phyloP scores from a whole-genome alignment of 805 yeast species.

The Cyberlindnera misumaiensis region DNA sequence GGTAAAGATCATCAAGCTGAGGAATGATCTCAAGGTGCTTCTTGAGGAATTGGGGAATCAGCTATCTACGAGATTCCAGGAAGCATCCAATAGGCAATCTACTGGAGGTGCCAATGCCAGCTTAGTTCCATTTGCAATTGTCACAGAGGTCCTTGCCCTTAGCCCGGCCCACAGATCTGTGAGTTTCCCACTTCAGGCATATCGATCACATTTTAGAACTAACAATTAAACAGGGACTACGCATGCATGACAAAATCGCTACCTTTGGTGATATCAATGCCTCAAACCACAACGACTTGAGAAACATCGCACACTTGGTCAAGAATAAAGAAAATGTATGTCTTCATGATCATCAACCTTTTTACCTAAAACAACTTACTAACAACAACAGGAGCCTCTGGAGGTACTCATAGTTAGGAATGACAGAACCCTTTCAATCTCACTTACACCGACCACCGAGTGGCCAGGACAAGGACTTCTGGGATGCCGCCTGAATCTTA shows the following conservation, averaged over 20 bases:
- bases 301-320: conserved; percentile 38
- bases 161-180: conserved; percentile 45
- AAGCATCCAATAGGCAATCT: no score
- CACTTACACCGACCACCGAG: conserved; percentile 8
- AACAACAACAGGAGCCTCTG: conserved; percentile 1
- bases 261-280: conserved; percentile 48
- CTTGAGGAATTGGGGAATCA: conserved; percentile 39
- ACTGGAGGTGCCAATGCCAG: no score
- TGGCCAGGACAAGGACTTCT: conserved; percentile 27
- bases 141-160: conserved; percentile 6
- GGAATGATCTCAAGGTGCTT: conserved; percentile 60
- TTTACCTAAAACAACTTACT: background rate
- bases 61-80: conserved; percentile 38
- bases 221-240: conserved; percentile 37
- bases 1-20: conserved; percentile 54
- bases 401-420: conserved; percentile 1
- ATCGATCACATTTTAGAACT: background rate
- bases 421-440: conserved; percentile 1
- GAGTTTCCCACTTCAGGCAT: background rate
- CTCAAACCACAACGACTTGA: conserved; percentile 46
- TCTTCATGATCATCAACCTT: background rate
- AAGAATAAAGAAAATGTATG: conserved; percentile 31
- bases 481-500: conserved; percentile 20
- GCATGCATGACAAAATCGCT: conserved; percentile 37
- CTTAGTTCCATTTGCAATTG: conserved; percentile 46